These are phyloP conservation scores for Aspergillus novofumigatus DNA, from an alignment of 2,329 filamentous ascomycete species.

Conservation along the genomic window DNA sequence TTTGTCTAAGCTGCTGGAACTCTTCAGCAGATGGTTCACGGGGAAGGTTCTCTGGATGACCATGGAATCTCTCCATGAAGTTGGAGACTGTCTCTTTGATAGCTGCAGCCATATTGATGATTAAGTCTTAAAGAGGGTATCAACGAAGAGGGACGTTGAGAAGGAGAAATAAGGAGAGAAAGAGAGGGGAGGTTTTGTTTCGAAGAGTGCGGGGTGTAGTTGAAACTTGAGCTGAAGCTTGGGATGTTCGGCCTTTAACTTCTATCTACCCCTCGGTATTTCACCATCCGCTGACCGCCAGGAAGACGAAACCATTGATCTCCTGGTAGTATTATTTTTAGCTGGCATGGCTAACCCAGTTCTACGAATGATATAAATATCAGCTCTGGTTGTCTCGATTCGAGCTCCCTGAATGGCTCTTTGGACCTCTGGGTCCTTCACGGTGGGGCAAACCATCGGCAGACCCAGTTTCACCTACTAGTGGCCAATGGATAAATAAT, in stretches of 20 bases:
- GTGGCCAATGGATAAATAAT: not conserved
- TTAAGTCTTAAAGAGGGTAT: not conserved
- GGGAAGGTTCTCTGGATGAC: constrained; percentile 33
- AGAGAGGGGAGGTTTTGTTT: constrained; percentile 10
- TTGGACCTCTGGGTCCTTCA: constrained; percentile 2
- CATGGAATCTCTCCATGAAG: constrained; percentile 46
- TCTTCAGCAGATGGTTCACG: constrained; percentile 60
- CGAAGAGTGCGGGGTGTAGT: constrained; percentile 22
- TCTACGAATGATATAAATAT: not conserved
- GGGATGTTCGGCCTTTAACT: not conserved
- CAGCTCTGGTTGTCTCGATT: constrained; percentile 1
- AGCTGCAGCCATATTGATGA: constrained; percentile 34
- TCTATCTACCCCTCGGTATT: constrained; percentile 1
- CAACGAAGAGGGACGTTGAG: not conserved
- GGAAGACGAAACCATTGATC: not conserved
- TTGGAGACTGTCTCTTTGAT: constrained; percentile 46
- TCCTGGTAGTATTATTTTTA: not conserved
- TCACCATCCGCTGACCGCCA: not conserved
- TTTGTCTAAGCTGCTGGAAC: constrained; percentile 63
- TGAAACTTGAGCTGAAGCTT: not conserved
- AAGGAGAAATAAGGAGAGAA: constrained; percentile 1
- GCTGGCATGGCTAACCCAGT: not conserved
- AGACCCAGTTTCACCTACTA: constrained; percentile 19
- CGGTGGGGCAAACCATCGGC: constrained; percentile 2
- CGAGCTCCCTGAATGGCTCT: constrained; percentile 5